Percentiles rank a stretch among this genome's conserved stretches.
Conservation (phyloP, 495 filamentous ascomycete species). For the Pseudotulostoma volvatum region DNA sequence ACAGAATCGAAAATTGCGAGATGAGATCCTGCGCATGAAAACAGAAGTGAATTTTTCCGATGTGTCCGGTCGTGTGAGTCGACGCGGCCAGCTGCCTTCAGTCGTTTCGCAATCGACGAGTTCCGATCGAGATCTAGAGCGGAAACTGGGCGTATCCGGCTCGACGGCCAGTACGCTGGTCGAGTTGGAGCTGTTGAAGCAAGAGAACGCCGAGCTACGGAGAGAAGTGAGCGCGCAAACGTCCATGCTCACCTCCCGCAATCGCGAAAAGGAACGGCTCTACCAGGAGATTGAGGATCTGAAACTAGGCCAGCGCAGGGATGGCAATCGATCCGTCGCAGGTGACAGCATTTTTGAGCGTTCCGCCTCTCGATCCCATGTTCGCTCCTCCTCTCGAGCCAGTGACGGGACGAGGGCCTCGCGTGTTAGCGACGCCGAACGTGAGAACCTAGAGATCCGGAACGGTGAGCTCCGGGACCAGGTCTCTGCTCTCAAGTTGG, state of each 20-base stretch:
- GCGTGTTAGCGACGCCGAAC: conserved; percentile 58
- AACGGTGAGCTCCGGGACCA: conserved; percentile 73
- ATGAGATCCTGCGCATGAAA: conserved; percentile 63
- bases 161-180: conserved; percentile 51
- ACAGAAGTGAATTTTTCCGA: conserved; percentile 37
- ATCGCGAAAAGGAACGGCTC: conserved; percentile 83
- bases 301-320: conserved; percentile 67
- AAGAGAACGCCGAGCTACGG: conserved; percentile 83
- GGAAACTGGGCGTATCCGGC: conserved; percentile 35
- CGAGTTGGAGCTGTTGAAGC: conserved; percentile 62
- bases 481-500: conserved; percentile 65
- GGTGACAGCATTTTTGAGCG: conserved; percentile 87
- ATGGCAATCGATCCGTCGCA: conserved; percentile 44
- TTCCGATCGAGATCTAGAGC: conserved; percentile 43
- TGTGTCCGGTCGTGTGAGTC: conserved; percentile 20
- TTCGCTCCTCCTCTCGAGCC: conserved; percentile 50
- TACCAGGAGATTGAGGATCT: conserved; percentile 96
- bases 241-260: conserved; percentile 92
- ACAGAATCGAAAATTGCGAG: conserved; percentile 67
- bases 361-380: conserved; percentile 72
- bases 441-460: conserved; percentile 71
- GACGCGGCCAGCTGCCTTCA: conserved; percentile 37
- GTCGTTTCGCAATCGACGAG: conserved; percentile 43
- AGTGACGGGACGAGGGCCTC: conserved; percentile 58
- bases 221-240: conserved; percentile 91